Base-by-base conservation (phyloP, 2,329 filamentous ascomycete genomes). In the Emericellopsis cladophorae region DNA sequence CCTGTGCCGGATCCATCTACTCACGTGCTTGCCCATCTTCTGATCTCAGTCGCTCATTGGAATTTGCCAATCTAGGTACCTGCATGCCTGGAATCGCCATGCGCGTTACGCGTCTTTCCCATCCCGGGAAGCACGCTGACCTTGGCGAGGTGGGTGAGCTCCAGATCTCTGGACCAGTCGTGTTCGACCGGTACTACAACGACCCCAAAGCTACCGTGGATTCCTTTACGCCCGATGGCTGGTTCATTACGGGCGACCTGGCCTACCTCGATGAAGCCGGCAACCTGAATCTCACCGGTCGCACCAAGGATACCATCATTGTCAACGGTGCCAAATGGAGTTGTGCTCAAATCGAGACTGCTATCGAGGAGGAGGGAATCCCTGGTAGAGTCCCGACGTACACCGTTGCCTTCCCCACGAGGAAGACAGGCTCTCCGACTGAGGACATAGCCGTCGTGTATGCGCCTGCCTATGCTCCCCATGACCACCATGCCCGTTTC, bases 101-200 rank as follows among this genome's bases (percentile, higher is more conserved):
- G 57, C 57, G 66, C 5, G 44, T 70, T 29, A 51, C 45, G 14
- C 40, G 26, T n/a, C 33, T 41, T 14, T 45, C 45, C 10, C 41
- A 44, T 8, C 24, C 40, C 15, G 45, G 42, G 8, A 40, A 49
- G 15, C 39, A 34, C 10, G 26, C 22, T 14, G 39, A n/a, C 15
- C 10, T 21, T 43, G 53, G 53, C 23, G 48, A 56, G n/a, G 53
- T 63, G 6, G 78, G 79, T 2, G 69, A 79, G 51, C 61, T 83
- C 14, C 76, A 74, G 64, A 59, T 81, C 0, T 64, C 65, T 4
- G 76, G 68, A 2, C 67, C 68, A 0, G 75, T 78, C 36, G 62
- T 84, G 8, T 82, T 82, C 64, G 68, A 72, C 42, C 69, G 71
- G 2, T 84, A 84, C 51, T 81, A 74, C 68, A 64, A 65, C 37